Evolutionary conservation across 768 basidiomycete genomes (phyloP).

Genomic region (Boletus insuetus): DNA sequence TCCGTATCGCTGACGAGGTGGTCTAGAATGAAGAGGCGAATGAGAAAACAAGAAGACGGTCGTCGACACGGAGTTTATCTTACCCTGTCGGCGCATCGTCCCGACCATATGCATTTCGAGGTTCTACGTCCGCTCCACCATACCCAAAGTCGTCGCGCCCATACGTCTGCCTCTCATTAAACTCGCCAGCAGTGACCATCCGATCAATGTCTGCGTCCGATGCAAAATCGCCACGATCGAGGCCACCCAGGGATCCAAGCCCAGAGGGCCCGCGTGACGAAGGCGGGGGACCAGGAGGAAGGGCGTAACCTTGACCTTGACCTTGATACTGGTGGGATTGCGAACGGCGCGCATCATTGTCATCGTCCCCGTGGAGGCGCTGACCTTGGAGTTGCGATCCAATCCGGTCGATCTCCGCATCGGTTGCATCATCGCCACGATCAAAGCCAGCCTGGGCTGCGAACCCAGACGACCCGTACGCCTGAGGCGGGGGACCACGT

Average conservation of each 20-base stretch:
- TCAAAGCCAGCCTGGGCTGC: no score
- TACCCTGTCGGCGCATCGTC: slow-evolving; percentile 12
- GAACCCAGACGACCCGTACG: no score
- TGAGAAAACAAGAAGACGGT: neutral
- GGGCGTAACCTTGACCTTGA: neutral
- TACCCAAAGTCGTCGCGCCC: neutral
- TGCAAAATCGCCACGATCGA: slow-evolving; percentile 28
- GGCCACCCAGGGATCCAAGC: slow-evolving; percentile 9
- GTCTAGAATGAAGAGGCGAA: neutral
- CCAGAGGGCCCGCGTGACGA: neutral
- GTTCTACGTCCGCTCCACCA: neutral
- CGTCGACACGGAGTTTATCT: neutral
- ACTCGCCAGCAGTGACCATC: slow-evolving; percentile 19
- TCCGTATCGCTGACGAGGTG: neutral
- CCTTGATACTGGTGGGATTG: neutral
- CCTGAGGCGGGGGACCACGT: neutral
- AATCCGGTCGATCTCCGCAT: no score
- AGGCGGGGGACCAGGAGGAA: slow-evolving; percentile 9
- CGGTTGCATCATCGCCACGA: no score
- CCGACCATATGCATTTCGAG: neutral
- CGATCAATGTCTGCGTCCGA: slow-evolving; percentile 25
- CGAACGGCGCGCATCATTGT: neutral
- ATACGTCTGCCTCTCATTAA: neutral
- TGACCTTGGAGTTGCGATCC: neutral
- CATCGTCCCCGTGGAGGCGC: neutral